Base-by-base conservation (phyloP, 2,329 filamentous ascomycete genomes). In the Pseudogymnoascus destructans region DNA sequence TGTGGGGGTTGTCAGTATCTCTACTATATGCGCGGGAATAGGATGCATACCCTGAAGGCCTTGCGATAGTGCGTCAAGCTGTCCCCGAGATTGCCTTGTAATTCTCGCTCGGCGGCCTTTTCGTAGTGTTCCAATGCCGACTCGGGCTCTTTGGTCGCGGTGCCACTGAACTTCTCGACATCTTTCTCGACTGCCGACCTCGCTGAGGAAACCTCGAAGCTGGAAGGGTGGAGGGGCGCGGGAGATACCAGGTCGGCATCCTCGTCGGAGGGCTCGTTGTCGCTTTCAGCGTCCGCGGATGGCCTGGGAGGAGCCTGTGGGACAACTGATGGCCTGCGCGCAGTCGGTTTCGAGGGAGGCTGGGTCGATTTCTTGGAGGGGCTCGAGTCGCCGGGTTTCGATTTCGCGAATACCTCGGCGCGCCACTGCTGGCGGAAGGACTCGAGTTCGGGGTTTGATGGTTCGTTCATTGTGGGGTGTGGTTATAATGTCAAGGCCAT, bases 91-190 rank as follows among this genome's bases (percentile, higher is more conserved):
- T 82, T 93, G 0, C 93, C 93, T 65, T 87, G 81, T 0, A 79
- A 80, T 72, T 98, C 93, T 70, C 85, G 90, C 72, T 95, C 87
- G 59, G 95, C 91, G 3, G 92, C 93, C 68, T 81, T 82, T 70
- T 97, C 93, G 66, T 93, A 97, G 70, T 95, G 88, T 65, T 97
- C 93, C 13, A 98, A 73, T 0, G 93, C 93, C 9, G 91, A 87
- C 19, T 76, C 75, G 3, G 87, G 87, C 64, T 86, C 79, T 57
- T 60, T 71, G 9, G 27, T 60, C 17, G 40, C 40, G 2, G 40
- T 46, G 11, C 40, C 40, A 10, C 40, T 46, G 21, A 46, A 46
- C 1, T 46, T 46, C 21, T 46, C 40, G 11, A n/a, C 40, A 8
- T 46, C 40, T 8, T 25, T 25, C 21, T 46, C 40, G 13, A 25